These are phyloP conservation scores for Thermomyces lanuginosus DNA, from an alignment of 2,329 filamentous ascomycete species.

Conservation along the genomic window DNA sequence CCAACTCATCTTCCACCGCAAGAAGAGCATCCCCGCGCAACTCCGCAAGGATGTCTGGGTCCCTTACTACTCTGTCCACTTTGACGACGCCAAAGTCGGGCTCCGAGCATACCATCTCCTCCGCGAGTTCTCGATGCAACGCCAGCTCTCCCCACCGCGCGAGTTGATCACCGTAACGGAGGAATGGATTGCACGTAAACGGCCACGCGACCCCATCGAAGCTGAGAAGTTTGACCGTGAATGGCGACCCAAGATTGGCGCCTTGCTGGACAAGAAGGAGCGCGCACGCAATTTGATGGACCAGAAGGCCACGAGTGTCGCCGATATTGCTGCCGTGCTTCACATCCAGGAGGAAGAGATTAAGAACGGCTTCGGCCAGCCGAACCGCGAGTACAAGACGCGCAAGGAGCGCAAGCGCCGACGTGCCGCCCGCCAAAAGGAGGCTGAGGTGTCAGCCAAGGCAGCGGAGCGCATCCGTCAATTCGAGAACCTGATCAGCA, in stretches of 20 bases:
- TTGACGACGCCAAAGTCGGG: slow-evolving; percentile 35
- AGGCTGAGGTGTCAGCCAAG: slow-evolving; percentile 11
- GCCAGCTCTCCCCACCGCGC: slow-evolving; percentile 36
- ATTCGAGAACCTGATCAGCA: slow-evolving; percentile 10
- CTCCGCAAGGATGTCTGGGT: slow-evolving; percentile 48
- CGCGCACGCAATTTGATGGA: slow-evolving; percentile 42
- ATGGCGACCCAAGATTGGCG: slow-evolving; percentile 25
- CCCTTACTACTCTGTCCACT: slow-evolving; percentile 42
- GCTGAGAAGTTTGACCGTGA: slow-evolving; percentile 27
- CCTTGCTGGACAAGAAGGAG: slow-evolving; percentile 32
- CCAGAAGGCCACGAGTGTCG: slow-evolving; percentile 47
- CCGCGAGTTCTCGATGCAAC: slow-evolving; percentile 43
- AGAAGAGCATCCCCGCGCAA: slow-evolving; percentile 42
- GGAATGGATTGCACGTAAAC: slow-evolving; percentile 23
- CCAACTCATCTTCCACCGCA: slow-evolving; percentile 47
- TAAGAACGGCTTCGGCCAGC: slow-evolving; percentile 14
- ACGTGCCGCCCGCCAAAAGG: slow-evolving; percentile 13
- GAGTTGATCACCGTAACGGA: slow-evolving; percentile 31
- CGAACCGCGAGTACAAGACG: slow-evolving; percentile 18
- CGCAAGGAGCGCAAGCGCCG: slow-evolving; percentile 16
- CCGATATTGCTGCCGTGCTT: slow-evolving; percentile 43
- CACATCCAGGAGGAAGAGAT: slow-evolving; percentile 30
- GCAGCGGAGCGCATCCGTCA: slow-evolving; percentile 12
- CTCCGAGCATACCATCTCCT: slow-evolving; percentile 41
- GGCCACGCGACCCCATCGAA: slow-evolving; percentile 21